phyloP scores from a whole-genome alignment of 2,329 filamentous ascomycete species.

The Epichloe aotearoae region DNA sequence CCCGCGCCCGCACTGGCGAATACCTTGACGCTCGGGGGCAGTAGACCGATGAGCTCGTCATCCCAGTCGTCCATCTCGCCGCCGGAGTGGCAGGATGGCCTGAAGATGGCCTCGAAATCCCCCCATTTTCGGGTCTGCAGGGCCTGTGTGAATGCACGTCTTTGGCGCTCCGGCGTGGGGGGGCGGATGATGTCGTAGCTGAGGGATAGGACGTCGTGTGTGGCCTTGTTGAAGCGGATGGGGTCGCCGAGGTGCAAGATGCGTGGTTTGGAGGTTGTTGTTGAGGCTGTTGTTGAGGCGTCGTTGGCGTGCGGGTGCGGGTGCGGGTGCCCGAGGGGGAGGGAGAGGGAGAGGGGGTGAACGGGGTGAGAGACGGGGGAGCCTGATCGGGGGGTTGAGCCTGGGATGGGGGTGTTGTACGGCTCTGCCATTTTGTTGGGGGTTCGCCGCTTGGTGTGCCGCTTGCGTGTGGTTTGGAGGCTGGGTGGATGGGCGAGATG shows the following conservation, averaged over 20 bases:
- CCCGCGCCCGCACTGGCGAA: slow-evolving; percentile 53
- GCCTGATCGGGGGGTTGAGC: slow-evolving; percentile 30
- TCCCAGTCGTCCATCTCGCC: slow-evolving; percentile 56
- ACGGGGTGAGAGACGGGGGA: slow-evolving; percentile 23
- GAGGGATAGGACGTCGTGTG: slow-evolving; percentile 28
- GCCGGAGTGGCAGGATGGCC: slow-evolving; percentile 50
- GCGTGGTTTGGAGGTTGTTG: slow-evolving; percentile 26
- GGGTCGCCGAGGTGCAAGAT: slow-evolving; percentile 67
- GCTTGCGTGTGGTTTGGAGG: no score
- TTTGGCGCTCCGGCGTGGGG: slow-evolving; percentile 35
- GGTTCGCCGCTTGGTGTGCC: no score
- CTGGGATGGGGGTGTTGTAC: slow-evolving; percentile 32
- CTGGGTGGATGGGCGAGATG: no score
- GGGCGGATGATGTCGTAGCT: slow-evolving; percentile 40
- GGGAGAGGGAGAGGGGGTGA: background rate
- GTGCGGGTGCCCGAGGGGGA: slow-evolving; percentile 3
- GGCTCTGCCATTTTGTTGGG: slow-evolving; percentile 29
- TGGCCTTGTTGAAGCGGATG: slow-evolving; percentile 34
- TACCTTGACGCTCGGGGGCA: slow-evolving; percentile 43
- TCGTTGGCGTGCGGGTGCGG: slow-evolving; percentile 8
- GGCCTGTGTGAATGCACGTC: slow-evolving; percentile 34
- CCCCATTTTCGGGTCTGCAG: slow-evolving; percentile 40
- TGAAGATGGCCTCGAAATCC: slow-evolving; percentile 39
- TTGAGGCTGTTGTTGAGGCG: slow-evolving; percentile 6
- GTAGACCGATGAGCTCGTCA: slow-evolving; percentile 39